These are phyloP conservation scores for Lachancea sp. DNA, from an alignment of 805 yeast species.

Conservation along the genomic window DNA sequence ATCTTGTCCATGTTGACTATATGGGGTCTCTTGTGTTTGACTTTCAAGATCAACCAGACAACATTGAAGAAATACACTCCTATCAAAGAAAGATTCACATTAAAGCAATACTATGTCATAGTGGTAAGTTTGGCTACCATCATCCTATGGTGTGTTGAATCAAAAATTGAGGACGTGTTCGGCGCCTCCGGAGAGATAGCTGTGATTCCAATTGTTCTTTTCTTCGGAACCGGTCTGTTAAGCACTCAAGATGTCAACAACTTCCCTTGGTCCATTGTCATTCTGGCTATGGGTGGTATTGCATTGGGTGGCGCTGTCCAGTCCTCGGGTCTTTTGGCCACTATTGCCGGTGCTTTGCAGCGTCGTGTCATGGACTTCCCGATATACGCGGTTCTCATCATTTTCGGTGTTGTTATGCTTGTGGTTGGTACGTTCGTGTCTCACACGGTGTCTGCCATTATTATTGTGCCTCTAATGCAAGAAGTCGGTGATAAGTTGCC, in stretches of 20 bases:
- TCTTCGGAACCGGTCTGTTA: constrained; percentile 84
- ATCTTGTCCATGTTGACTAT: constrained; percentile 52
- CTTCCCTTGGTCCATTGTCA: constrained; percentile 93
- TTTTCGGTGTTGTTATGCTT: constrained; percentile 77
- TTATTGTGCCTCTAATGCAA: constrained; percentile 80
- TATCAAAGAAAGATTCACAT: constrained; percentile 60
- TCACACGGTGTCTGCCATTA: constrained; percentile 94
- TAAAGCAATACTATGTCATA: constrained; percentile 67
- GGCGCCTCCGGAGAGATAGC: constrained; percentile 95
- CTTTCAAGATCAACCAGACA: constrained; percentile 45
- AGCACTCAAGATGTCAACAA: constrained; percentile 84
- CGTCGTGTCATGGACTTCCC: constrained; percentile 52
- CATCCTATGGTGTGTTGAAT: constrained; percentile 82
- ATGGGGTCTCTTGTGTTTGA: constrained; percentile 60
- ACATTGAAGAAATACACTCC: constrained; percentile 42
- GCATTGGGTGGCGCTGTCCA: constrained; percentile 92
- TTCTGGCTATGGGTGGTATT: constrained; percentile 95
- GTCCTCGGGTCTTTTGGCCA: constrained; percentile 76
- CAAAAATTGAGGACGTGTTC: constrained; percentile 58
- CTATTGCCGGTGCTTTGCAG: constrained; percentile 70
- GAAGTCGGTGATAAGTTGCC: constrained; percentile 72
- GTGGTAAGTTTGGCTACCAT: constrained; percentile 69
- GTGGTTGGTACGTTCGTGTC: constrained; percentile 92
- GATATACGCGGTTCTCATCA: constrained; percentile 63
- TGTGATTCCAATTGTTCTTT: constrained; percentile 72